These are phyloP conservation scores for Pseudogymnoascus sp. DNA, from an alignment of 2,329 filamentous ascomycete genomes.

Conservation along the genomic window DNA sequence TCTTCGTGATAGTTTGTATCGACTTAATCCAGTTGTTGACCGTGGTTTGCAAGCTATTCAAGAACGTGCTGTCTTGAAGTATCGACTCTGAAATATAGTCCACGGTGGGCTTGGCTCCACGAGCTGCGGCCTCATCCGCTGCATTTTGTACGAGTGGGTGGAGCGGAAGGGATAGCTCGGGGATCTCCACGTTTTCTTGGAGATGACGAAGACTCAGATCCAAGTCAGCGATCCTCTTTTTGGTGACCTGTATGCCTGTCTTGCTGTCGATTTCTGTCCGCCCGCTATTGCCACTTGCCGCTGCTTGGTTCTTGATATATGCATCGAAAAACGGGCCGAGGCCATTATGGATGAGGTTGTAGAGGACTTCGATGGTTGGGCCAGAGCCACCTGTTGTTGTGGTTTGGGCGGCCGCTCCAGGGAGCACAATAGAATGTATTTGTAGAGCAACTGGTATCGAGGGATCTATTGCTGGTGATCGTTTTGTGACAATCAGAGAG, in stretches of 20 bases:
- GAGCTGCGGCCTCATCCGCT: slow-evolving; percentile 65
- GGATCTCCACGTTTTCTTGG: slow-evolving; percentile 97
- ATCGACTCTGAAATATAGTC: slow-evolving; percentile 68
- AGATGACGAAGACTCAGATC: slow-evolving; percentile 84
- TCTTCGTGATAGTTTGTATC: slow-evolving; percentile 91
- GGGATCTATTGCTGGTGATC: slow-evolving; percentile 78
- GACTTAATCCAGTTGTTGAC: slow-evolving; percentile 99
- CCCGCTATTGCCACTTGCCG: slow-evolving; percentile 54
- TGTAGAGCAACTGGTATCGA: slow-evolving; percentile 74
- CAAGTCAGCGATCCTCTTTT: slow-evolving; percentile 92
- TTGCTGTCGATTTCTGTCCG: slow-evolving; percentile 82
- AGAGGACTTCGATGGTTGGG: slow-evolving; percentile 69
- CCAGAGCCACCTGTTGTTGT: slow-evolving; percentile 61
- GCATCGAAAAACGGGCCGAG: slow-evolving; percentile 96
- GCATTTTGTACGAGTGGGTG: slow-evolving; percentile 83
- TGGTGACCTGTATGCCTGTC: slow-evolving; percentile 91
- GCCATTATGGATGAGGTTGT: slow-evolving; percentile 84
- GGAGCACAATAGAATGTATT: slow-evolving; percentile 87
- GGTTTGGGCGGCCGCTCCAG: slow-evolving; percentile 65
- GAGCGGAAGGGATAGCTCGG: slow-evolving; percentile 77
- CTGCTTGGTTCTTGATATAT: slow-evolving; percentile 75
- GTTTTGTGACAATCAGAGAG: slow-evolving; percentile 84
- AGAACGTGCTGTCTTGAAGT: slow-evolving; percentile 81
- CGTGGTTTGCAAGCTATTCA: slow-evolving; percentile 86
- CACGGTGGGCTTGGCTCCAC: slow-evolving; percentile 59